Conservation (phyloP, 306 rosid species). For the Medicago arabica region DNA sequence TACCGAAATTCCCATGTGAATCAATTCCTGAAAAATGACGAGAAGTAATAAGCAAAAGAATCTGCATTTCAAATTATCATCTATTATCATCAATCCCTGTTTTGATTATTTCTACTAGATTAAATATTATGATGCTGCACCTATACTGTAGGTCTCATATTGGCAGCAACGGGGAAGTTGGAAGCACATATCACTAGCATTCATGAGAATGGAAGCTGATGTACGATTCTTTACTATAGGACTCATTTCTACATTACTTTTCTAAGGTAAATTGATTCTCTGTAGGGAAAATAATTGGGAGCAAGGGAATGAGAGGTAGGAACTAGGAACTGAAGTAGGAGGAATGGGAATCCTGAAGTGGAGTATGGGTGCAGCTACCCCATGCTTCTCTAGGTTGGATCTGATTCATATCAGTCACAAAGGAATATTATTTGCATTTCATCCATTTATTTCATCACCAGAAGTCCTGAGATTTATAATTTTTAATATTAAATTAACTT, state of each 20-base stretch:
- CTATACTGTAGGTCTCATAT: conserved; percentile 77
- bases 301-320: conserved; percentile 30
- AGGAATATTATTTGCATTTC: conserved; percentile 27
- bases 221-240: neutral
- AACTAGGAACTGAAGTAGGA: conserved; percentile 27
- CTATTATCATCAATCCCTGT: neutral
- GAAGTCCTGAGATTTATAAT: neutral
- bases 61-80: conserved; percentile 9
- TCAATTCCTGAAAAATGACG: conserved; percentile 16
- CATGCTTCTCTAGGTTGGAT: conserved; percentile 35
- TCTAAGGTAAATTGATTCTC: conserved; percentile 42
- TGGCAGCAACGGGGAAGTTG: conserved; percentile 87
- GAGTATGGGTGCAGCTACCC: conserved; percentile 26
- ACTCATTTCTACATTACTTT: conserved; percentile 19
- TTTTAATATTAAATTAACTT: conserved; percentile 12
- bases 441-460: conserved; percentile 9
- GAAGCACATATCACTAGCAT: conserved; percentile 55
- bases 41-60: conserved; percentile 3
- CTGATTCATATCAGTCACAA: conserved; percentile 16
- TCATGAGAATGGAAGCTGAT: conserved; percentile 65
- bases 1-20: conserved; percentile 27
- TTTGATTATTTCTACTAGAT: conserved; percentile 12
- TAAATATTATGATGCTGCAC: conserved; percentile 38
- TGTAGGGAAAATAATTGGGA: conserved; percentile 20
- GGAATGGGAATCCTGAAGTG: conserved; percentile 19